Evolutionary conservation across 306 rosid species (phyloP).

Genomic region (Lathyrus oleraceus): DNA sequence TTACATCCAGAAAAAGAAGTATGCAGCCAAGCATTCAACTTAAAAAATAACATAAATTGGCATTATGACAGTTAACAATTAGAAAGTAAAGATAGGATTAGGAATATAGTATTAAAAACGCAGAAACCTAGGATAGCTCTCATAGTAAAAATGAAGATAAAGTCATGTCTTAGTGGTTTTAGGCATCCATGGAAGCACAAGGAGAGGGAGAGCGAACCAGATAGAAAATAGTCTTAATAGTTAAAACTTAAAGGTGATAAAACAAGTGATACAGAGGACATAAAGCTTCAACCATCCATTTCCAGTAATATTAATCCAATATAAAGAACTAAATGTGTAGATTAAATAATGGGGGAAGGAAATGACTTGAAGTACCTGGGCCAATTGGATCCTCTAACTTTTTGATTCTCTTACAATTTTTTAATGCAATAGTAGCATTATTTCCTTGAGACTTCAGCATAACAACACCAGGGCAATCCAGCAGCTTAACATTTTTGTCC

Average conservation of each 20-base stretch:
- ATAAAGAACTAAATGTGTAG: neutral
- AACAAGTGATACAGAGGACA: neutral
- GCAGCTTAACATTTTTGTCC: constrained; percentile 82
- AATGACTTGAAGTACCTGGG: constrained; percentile 60
- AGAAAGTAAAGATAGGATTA: neutral
- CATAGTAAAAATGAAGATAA: too few species aligned
- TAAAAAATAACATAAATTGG: neutral
- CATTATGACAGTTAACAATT: neutral
- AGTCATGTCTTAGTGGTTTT: too few species aligned
- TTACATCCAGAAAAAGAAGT: neutral
- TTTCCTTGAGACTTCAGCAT: constrained; percentile 71
- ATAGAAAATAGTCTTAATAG: too few species aligned
- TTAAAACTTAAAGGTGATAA: too few species aligned
- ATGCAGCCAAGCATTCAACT: neutral
- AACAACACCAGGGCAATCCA: constrained; percentile 98
- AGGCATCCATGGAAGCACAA: too few species aligned
- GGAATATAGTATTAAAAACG: neutral
- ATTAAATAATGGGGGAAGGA: neutral
- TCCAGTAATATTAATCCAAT: constrained; percentile 2
- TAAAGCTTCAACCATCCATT: neutral
- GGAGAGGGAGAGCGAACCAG: too few species aligned
- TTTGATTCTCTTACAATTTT: constrained; percentile 94
- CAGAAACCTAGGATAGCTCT: too few species aligned
- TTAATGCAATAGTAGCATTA: constrained; percentile 64
- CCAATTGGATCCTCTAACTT: constrained; percentile 81